Evolutionary conservation across 768 basidiomycete species (phyloP).

Genomic region (Suillus decipiens): DNA sequence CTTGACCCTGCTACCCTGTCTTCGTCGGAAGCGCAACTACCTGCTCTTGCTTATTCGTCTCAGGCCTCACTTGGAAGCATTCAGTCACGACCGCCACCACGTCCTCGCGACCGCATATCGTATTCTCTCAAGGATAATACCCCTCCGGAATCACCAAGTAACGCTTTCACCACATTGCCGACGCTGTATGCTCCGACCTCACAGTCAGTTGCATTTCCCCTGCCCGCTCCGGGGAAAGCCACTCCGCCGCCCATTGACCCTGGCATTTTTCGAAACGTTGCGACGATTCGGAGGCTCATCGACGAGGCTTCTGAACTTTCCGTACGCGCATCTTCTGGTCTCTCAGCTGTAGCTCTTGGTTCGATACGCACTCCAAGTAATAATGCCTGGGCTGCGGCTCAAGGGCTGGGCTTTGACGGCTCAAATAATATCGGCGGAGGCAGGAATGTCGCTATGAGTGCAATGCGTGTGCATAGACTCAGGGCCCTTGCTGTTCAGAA

Average conservation of each 20-base stretch:
- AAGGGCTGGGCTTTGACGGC: conserved; percentile 64
- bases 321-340: conserved; percentile 82
- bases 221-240: conserved; percentile 62
- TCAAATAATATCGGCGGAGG: conserved; percentile 57
- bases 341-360: conserved; percentile 73
- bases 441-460: conserved; percentile 79
- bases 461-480: conserved; percentile 79
- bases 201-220: conserved; percentile 48
- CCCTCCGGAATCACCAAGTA: conserved; percentile 48
- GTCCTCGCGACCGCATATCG: conserved; percentile 42
- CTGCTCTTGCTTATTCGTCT: conserved; percentile 25
- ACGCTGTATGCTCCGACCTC: conserved; percentile 30
- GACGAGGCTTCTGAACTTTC: conserved; percentile 90
- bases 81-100: conserved; percentile 24
- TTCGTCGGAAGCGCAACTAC: conserved; percentile 44
- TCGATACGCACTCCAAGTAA: conserved; percentile 53
- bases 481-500: conserved; percentile 85
- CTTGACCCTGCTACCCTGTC: conserved; percentile 68
- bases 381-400: conserved; percentile 62
- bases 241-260: conserved; percentile 89
- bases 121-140: conserved; percentile 43
- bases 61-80: conserved; percentile 14
- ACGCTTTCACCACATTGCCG: conserved; percentile 36
- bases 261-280: conserved; percentile 79
- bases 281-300: conserved; percentile 75